Conservation (phyloP, 768 basidiomycete genomes). For the Dentipellis fragilis region DNA sequence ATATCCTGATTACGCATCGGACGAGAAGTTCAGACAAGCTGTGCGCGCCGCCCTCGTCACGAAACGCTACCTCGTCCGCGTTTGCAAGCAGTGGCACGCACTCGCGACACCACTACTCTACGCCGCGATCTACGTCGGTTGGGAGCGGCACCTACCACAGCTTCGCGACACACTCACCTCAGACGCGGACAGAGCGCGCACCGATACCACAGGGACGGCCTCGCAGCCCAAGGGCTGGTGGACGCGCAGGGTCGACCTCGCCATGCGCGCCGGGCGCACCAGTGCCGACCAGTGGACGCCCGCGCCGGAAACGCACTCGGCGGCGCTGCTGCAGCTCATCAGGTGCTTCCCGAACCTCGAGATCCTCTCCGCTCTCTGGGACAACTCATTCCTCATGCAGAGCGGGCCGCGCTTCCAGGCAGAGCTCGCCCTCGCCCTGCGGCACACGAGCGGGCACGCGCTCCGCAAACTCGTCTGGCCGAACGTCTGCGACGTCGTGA, state of each 20-base stretch:
- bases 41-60: background rate
- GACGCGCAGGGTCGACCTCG: background rate
- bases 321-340: background rate
- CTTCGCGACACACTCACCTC: background rate
- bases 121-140: background rate
- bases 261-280: background rate
- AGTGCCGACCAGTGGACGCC: background rate
- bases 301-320: background rate
- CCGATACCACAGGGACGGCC: background rate
- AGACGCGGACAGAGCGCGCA: background rate
- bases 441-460: background rate
- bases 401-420: background rate
- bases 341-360: background rate
- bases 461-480: background rate
- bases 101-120: constrained; percentile 5
- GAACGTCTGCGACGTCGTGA: background rate
- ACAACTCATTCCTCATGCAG: background rate
- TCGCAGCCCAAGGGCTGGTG: background rate
- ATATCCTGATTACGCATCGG: background rate
- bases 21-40: background rate
- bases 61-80: background rate
- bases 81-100: background rate
- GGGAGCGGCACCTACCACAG: background rate
- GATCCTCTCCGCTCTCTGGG: background rate
- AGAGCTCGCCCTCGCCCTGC: background rate